A percentile compares a stretch with the other conserved stretches of the same genome.
Evolutionary conservation across 78 protist genomes (phyloP).

Genomic region (Chrysochromulina parva): DNA sequence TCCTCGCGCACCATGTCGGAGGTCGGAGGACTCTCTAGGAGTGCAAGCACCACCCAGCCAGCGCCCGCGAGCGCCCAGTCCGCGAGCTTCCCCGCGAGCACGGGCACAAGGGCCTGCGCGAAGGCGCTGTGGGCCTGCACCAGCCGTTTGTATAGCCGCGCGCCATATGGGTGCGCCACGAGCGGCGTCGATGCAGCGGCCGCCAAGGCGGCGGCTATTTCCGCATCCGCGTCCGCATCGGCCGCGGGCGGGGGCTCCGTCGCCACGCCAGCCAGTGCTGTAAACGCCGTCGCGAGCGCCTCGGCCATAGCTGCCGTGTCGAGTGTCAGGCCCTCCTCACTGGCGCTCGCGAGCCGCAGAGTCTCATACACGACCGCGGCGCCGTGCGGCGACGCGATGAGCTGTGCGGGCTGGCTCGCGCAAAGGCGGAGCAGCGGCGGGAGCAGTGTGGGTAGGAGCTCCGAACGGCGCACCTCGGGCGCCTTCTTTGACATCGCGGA

Average conservation of each 20-base stretch:
- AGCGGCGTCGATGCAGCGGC: not conserved
- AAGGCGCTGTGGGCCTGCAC: not conserved
- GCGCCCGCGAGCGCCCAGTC: not conserved
- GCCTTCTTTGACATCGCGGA: not conserved
- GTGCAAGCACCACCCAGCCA: not conserved
- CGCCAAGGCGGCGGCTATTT: no score
- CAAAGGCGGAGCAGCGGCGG: not conserved
- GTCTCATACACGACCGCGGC: not conserved
- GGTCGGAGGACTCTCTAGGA: not conserved
- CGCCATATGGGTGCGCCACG: not conserved
- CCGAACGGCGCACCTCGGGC: not conserved
- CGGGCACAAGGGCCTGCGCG: not conserved
- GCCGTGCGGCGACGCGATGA: conserved; percentile 7
- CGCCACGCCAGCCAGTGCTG: no score
- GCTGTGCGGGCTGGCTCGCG: no score
- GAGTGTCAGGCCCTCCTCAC: no score
- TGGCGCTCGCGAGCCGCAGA: not conserved
- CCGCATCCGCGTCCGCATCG: not conserved
- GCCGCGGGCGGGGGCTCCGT: no score
- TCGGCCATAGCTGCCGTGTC: no score
- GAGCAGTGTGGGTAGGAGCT: not conserved
- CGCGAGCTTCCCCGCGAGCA: not conserved
- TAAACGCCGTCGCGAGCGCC: no score
- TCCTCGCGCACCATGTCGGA: no score
- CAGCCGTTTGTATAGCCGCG: not conserved